Percentiles rank a stretch among this genome's conserved stretches.
Conservation (phyloP, 331 rosid species). For the Quercus tomentella region DNA sequence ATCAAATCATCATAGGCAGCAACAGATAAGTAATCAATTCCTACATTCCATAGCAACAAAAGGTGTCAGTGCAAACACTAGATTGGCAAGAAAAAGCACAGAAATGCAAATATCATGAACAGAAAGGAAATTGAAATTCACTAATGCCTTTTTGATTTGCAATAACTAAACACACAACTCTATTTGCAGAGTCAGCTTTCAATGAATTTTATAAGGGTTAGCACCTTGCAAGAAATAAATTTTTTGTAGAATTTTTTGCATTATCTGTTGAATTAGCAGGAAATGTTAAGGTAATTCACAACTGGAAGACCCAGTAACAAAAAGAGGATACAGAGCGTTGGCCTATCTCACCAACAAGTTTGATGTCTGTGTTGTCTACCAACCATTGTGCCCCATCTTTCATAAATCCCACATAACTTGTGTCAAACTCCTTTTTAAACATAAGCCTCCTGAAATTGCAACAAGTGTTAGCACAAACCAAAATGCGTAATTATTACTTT, state of each 20-base stretch:
- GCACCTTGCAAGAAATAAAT: not conserved
- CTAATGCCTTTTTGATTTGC: not conserved
- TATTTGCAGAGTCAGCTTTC: not conserved
- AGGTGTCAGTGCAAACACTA: conserved; percentile 12
- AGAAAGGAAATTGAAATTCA: not conserved
- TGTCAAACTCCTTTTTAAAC: conserved; percentile 77
- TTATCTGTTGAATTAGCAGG: not conserved
- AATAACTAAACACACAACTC: not conserved
- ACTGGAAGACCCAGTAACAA: not conserved
- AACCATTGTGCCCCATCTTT: conserved; percentile 94
- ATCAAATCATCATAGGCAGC: conserved; percentile 70
- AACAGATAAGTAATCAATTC: conserved; percentile 88
- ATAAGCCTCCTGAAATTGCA: conserved; percentile 70
- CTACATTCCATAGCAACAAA: conserved; percentile 41
- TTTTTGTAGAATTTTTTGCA: not conserved
- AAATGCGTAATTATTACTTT: not conserved
- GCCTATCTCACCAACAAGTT: conserved; percentile 75
- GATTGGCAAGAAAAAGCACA: not conserved
- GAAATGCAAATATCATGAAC: not conserved
- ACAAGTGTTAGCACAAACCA: conserved; percentile 12
- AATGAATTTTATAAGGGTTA: not conserved
- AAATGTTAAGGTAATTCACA: not conserved
- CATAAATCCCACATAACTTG: conserved; percentile 85
- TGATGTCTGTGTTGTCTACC: conserved; percentile 83
- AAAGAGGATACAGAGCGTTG: not conserved